Evolutionary conservation across 345 rosid genomes (phyloP), one percentile per base, ranked within the genome.

Genomic region (Citropsis articulata): DNA sequence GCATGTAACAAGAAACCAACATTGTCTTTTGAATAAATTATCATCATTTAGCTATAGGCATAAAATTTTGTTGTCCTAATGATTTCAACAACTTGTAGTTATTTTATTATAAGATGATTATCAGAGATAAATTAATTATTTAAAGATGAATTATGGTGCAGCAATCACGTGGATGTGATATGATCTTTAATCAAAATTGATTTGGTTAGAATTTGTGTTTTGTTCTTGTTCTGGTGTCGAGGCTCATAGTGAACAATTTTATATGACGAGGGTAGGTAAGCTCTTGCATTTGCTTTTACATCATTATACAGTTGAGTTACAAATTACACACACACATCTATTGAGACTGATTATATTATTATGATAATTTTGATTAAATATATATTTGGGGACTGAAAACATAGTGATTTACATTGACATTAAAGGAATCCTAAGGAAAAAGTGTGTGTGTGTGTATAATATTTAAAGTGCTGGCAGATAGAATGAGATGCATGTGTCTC

Each of bases 121-220:
- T 42, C 24, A 42, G 25, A 16, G 68, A 66, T 21, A 19, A 66
- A 66, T 35, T 33, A 35, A 9, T 7, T 66, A 66, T 18, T 7
- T 61, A 27, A 63, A 16, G 19, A 31, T 6, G 1, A 65, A 66
- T 53, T 24, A 19, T 35, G 48, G 8, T 68, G 69, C 75, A 75
- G 77, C 73, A 45, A 68, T 78, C 88, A 75, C 80, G 82, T 80
- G 85, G 81, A 36, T 27, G 27, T 73, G 80, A 69, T 50, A 18
- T 57, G 31, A 45, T 27, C 5, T 27, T 38, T 14, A 67, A 56
- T 42, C 40, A 19, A 48, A 16, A 50, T 45, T 66, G 75, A 24
- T 69, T 71, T 55, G 67, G 55, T 72, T 68, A 73, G 80, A 71
- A 75, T 76, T 83, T 62, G 24, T 71, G 78, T n/a, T 73, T 65